Evolutionary conservation across 2,329 filamentous ascomycete genomes (phyloP), one percentile per base, ranked within the genome.

Genomic region (Drechslerella coelobrocha): DNA sequence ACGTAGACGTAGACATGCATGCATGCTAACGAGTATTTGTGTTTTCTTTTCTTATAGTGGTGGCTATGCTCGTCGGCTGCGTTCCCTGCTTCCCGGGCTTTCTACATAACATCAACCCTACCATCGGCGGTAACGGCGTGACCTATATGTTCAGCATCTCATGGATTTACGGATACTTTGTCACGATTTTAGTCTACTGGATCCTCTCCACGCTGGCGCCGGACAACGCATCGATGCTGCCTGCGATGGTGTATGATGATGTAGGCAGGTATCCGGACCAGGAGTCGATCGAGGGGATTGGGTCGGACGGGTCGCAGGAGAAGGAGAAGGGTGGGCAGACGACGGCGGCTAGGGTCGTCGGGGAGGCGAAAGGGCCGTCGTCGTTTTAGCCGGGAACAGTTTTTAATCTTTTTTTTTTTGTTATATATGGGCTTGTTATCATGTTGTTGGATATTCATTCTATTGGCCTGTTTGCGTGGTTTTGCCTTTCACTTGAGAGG

Each of bases 81-180:
- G 37, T 72, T n/a, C 68, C 68, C 6, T 72, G 68, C 45, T 72
- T 72, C 53, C 68, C 68, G 2, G 68, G 68, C 1, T 72, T 72
- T n/a, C 26, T 72, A 9, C 59, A 61, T 17, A 72, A 72, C 39
- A 72, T 72, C 24, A 26, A 72, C n/a, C 60, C 68, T 2, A n/a
- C 53, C 12, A 72, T 72, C 14, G 60, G 61, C 1, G 43, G 43
- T 26, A 39, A 47, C 10, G 56, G 43, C 14, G 60, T 60, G 2
- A 65, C 39, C 2, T 63, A 72, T 41, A 72, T 72, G 68, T 72
- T 72, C 47, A 60, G 29, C 14, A 65, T 72, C 17, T 63, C 60
- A 1, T 72, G 61, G 60, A 23, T 72, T 39, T 72, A 72, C 26
- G 68, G 68, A 14, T 72, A 72, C 9, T 61, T 65, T 12, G 39